A percentile compares a stretch with the other conserved stretches of the same genome.
phyloP scores from a whole-genome alignment of 2,329 filamentous ascomycete genomes.

The Raffaelea arxii region DNA sequence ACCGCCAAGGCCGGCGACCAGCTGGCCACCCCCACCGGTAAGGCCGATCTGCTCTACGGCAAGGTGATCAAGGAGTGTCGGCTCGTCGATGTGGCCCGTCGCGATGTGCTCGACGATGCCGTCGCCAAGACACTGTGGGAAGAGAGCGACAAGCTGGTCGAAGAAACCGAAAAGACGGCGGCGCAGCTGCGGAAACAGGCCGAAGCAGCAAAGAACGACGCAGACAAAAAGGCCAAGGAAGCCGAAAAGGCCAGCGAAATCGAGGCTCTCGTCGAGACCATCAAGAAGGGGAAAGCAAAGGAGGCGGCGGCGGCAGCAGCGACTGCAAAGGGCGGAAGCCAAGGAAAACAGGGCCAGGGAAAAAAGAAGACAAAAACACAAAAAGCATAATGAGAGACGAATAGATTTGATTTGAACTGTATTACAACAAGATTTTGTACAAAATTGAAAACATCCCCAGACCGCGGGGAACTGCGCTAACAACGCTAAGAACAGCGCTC shows the following conservation, averaged over 20 bases:
- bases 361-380: neutral
- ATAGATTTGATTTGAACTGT: too few species aligned
- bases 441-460: too few species aligned
- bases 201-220: conserved; percentile 18
- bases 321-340: conserved; percentile 13
- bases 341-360: conserved; percentile 7
- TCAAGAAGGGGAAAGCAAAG: conserved; percentile 31
- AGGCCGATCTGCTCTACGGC: conserved; percentile 7
- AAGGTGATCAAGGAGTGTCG: conserved; percentile 83
- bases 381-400: neutral
- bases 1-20: conserved; percentile 1
- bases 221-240: conserved; percentile 22
- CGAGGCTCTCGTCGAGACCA: conserved; percentile 29
- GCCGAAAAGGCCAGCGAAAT: conserved; percentile 24
- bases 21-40: neutral
- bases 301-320: conserved; percentile 8
- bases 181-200: conserved; percentile 44
- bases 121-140: conserved; percentile 84
- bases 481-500: too few species aligned
- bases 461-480: too few species aligned
- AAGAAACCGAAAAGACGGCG: conserved; percentile 69
- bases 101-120: conserved; percentile 68
- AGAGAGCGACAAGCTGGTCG: conserved; percentile 74
- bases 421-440: too few species aligned
- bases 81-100: conserved; percentile 59